Evolutionary conservation across 805 yeast genomes (phyloP), one percentile per base, ranked within the genome.

Genomic region (Naumovozyma dairenensis): DNA sequence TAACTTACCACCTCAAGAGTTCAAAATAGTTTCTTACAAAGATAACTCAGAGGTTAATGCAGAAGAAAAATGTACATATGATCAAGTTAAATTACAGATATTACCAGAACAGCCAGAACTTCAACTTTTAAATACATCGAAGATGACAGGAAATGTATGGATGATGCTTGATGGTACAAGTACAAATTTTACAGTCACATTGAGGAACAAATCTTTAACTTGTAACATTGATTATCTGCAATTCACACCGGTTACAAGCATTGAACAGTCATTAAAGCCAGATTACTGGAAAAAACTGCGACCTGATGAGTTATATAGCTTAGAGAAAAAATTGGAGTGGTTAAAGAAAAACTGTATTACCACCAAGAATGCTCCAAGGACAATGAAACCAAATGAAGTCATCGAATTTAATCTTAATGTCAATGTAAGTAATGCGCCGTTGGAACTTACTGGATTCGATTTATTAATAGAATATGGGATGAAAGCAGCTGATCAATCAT

Each of bases 121-220:
- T 13, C 51, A 55, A 38, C 27, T 52, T 13, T 34, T 49, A n/a
- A 37, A 49, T 17, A 45, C 51, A 8, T 34, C 45, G n/a, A 37
- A 42, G 8, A 39, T 51, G 28, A 37, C 49, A 4, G 49, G 45
- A 16, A 51, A 47, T 25, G 43, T 50, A 5, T 41, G 48, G 39
- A 54, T 56, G 57, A 44, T 53, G 39, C 34, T 53, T 10, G 58
- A 56, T 37, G 61, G 60, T 6, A 47, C 58, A 9, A 47, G 41
- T 24, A 41, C 40, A 13, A 35, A 26, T 8, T 40, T 52, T 29
- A 25, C 37, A 5, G 24, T 56, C 6, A 42, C 39, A 8, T 14
- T 56, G 20, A 39, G 48, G n/a, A 56, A 56, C 33, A 46, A 44
- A 21, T 56, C 61, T 1, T 29, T 55, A 13, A 38, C 38, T 14